phyloP scores from a whole-genome alignment of 2,329 filamentous ascomycete species.

The Aspergillus novofumigatus region DNA sequence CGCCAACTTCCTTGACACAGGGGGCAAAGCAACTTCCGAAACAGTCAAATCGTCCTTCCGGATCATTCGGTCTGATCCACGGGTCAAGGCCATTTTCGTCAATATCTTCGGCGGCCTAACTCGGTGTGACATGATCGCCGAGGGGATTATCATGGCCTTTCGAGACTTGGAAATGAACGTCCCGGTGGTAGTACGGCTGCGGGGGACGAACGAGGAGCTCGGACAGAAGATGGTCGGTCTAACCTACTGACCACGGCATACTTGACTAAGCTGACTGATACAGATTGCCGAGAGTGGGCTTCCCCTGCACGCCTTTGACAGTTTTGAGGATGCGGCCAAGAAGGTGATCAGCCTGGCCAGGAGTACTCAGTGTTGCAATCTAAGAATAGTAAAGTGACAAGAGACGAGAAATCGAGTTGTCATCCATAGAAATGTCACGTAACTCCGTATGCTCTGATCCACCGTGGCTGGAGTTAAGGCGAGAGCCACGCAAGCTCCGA shows the following conservation, averaged over 20 bases:
- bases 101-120: constrained; percentile 70
- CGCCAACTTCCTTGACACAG: constrained; percentile 85
- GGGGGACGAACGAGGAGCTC: constrained; percentile 69
- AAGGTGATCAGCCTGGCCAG: constrained; percentile 60
- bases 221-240: constrained; percentile 59
- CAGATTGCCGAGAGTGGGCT: constrained; percentile 64
- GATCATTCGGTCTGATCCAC: constrained; percentile 65
- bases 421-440: neutral
- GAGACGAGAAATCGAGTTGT: neutral
- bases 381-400: neutral
- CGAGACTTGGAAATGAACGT: constrained; percentile 61
- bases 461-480: neutral
- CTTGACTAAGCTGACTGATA: constrained; percentile 6
- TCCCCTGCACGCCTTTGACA: constrained; percentile 66
- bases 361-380: too few relatives aligned
- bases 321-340: constrained; percentile 67
- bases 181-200: constrained; percentile 71
- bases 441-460: neutral
- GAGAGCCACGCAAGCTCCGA: neutral
- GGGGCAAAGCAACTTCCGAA: constrained; percentile 78
- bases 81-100: constrained; percentile 69
- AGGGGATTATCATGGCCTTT: constrained; percentile 69
- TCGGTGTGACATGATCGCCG: constrained; percentile 75
- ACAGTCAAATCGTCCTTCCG: constrained; percentile 76
- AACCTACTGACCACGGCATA: neutral